Percentiles rank a stretch among this genome's conserved stretches.
phyloP scores from a whole-genome alignment of 305 asterid species.

The Fraxinus floribunda region DNA sequence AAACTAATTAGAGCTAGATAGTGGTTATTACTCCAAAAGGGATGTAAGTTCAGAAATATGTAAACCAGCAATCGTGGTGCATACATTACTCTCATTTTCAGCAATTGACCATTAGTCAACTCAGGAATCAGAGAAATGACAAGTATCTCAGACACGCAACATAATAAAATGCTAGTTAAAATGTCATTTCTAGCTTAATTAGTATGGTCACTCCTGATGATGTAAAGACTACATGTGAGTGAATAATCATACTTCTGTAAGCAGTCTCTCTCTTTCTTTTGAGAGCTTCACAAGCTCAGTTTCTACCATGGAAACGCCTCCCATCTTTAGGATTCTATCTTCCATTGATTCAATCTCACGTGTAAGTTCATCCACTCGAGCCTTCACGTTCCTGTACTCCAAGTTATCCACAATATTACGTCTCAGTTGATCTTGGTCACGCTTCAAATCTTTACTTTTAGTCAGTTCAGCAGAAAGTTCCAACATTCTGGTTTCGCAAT shows the following conservation, averaged over 20 bases:
- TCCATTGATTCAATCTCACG: slow-evolving; percentile 78
- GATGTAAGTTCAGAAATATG: background rate
- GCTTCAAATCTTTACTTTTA: slow-evolving; percentile 49
- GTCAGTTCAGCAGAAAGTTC: slow-evolving; percentile 58
- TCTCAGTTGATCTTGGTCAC: slow-evolving; percentile 55
- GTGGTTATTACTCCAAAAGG: slow-evolving; percentile 15
- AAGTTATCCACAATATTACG: slow-evolving; percentile 80
- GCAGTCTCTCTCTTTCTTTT: slow-evolving; percentile 81
- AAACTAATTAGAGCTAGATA: background rate
- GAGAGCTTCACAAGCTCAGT: slow-evolving; percentile 59
- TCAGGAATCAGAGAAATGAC: background rate
- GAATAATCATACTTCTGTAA: slow-evolving; percentile 67
- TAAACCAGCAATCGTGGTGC: slow-evolving; percentile 5
- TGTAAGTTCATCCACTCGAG: slow-evolving; percentile 63
- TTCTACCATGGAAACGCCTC: slow-evolving; percentile 66
- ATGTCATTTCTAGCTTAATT: background rate
- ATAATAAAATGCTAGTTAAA: background rate
- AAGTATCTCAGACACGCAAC: background rate
- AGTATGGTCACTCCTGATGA: background rate
- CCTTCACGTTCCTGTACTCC: slow-evolving; percentile 70
- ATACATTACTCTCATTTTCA: slow-evolving; percentile 11
- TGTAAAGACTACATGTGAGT: background rate
- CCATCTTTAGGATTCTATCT: slow-evolving; percentile 52
- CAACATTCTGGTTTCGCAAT: slow-evolving; percentile 48
- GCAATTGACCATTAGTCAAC: background rate